phyloP scores from a whole-genome alignment of 164 flowering plant species.

The Magnolia kwangsiensis region DNA sequence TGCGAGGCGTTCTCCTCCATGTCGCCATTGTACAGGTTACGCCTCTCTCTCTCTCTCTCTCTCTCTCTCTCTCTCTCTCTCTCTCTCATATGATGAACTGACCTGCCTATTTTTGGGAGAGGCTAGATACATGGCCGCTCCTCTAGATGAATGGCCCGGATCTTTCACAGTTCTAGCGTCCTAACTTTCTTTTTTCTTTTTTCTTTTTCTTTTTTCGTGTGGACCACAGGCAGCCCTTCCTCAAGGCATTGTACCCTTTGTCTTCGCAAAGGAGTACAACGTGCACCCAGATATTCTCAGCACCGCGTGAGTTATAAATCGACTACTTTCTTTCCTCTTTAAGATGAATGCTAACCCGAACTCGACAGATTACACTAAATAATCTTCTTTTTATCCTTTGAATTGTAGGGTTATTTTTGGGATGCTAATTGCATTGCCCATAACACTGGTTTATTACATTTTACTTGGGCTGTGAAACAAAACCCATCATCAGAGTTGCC shows the following conservation, averaged over 20 bases:
- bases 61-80: conserved; percentile 13
- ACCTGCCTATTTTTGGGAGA: no score
- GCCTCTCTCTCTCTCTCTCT: conserved; percentile 9
- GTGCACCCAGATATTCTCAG: conserved; percentile 92
- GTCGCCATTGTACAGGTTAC: conserved; percentile 87
- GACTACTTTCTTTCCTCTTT: not conserved
- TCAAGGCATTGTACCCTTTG: conserved; percentile 96
- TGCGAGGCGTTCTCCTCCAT: conserved; percentile 70
- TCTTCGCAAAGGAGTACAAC: conserved; percentile 83
- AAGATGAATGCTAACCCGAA: not conserved
- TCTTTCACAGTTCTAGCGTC: no score
- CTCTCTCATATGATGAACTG: not conserved
- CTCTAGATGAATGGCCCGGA: no score
- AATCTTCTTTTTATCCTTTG: not conserved
- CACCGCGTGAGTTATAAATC: conserved; percentile 41
- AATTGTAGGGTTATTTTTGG: conserved; percentile 76
- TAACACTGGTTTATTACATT: conserved; percentile 80
- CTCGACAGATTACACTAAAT: no score
- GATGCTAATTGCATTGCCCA: conserved; percentile 81
- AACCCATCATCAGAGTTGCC: not conserved
- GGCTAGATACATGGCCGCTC: no score
- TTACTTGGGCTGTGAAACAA: conserved; percentile 59
- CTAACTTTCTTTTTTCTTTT: no score
- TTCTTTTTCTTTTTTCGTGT: not conserved
- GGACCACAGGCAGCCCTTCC: conserved; percentile 79